Evolutionary conservation across 164 flowering plant species (phyloP).

Genomic region (Akebia trifoliata): DNA sequence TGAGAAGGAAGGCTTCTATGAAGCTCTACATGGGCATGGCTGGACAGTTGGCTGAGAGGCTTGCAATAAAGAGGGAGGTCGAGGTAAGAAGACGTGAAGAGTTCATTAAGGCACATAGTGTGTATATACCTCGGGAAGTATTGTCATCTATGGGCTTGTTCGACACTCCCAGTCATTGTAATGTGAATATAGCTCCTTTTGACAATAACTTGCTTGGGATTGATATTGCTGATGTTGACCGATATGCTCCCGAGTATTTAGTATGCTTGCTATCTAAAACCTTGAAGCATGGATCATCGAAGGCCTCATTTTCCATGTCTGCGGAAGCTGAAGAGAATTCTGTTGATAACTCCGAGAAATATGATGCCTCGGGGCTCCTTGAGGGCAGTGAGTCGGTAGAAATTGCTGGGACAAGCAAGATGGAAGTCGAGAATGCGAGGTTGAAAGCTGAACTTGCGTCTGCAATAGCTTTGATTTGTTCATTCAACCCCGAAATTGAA

Average conservation of each 20-base stretch:
- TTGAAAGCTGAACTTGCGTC: conserved; percentile 97
- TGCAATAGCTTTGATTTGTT: conserved; percentile 69
- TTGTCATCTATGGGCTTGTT: conserved; percentile 80
- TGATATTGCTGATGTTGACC: conserved; percentile 76
- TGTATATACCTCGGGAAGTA: conserved; percentile 77
- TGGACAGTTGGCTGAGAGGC: conserved; percentile 95
- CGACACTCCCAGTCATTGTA: conserved; percentile 89
- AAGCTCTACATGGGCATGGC: conserved; percentile 99
- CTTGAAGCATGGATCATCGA: conserved; percentile 52
- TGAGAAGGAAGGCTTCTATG: conserved; percentile 88
- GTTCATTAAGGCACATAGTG: conserved; percentile 58
- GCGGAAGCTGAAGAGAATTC: conserved; percentile 41
- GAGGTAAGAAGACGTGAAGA: conserved; percentile 89
- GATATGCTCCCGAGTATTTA: conserved; percentile 82
- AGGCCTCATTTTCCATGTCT: conserved; percentile 48
- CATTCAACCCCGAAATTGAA: conserved; percentile 48
- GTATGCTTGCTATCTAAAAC: conserved; percentile 38
- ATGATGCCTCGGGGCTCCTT: conserved; percentile 43
- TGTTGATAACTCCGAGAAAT: conserved; percentile 32
- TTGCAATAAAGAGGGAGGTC: conserved; percentile 76
- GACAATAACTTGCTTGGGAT: conserved; percentile 75
- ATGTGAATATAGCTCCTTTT: conserved; percentile 84
- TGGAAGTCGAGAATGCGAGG: conserved; percentile 97
- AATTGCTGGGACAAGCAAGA: conserved; percentile 92
- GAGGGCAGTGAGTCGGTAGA: conserved; percentile 65